Base-by-base conservation (phyloP, 768 basidiomycete genomes). In the Neoboletus magnificus region DNA sequence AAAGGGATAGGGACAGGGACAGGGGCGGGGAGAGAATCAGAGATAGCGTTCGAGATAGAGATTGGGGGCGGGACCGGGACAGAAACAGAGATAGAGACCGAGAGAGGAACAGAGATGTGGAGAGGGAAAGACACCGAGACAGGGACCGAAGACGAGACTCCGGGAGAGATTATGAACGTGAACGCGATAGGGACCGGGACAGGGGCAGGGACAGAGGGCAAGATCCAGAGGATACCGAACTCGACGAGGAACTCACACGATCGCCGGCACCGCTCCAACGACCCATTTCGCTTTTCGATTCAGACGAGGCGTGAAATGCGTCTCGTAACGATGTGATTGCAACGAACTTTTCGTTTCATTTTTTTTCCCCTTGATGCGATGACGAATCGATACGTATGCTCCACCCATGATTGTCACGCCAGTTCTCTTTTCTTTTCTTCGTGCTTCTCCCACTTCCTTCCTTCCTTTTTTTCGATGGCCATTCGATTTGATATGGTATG, bases 221-320 rank as follows among this genome's bases (percentile, higher is more conserved):
- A 13, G 54, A 66, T n/a, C 13, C 15, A 13, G 65, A 52, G 29
- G 54, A 55, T 15, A 47, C 40, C 8, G 61, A 18, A 9, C 3
- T 42, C 18, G 56, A 56, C 1, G 63, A 57, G 20, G 64, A 56
- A 12, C 25, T 47, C 35, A 58, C 60, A 18, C 61, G 39, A 9
- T 71, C 69, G 36, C 71, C 69, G 6, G 71, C 69, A 15, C 55
- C 71, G 16, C 60, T 71, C 0, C 56, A 56, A 43, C 63, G 69
- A 13, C 69, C 71, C 5, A 71, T 71, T 18, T 71, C 69, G 22
- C 61, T 72, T 3, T 72, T 71, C 2, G 67, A 68, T 58, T 66
- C 67, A 1, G 67, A 64, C 41, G 66, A 66, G 29, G 51, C 46
- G 4, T 55, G 55, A 53, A 53, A 23, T 10, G 16, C 11, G 15